A percentile compares a stretch with the other conserved stretches of the same genome.
Evolutionary conservation across 164 flowering plant species (phyloP).

Genomic region (Vitis riparia): DNA sequence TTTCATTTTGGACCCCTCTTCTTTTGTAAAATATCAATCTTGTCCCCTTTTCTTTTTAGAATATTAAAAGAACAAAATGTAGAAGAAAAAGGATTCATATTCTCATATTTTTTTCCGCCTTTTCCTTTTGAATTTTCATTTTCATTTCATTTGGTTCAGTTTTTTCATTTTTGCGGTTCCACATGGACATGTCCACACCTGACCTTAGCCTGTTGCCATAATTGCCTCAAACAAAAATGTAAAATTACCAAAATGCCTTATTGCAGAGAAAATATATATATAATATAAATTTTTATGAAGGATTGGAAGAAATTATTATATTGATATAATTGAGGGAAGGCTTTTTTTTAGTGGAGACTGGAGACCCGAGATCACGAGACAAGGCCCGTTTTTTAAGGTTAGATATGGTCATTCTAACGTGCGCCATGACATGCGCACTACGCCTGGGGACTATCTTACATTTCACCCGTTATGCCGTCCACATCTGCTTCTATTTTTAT

Average conservation of each 20-base stretch:
- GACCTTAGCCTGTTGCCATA: not conserved
- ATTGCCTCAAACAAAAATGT: no score
- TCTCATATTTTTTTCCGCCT: not conserved
- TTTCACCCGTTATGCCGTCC: no score
- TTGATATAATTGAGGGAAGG: not conserved
- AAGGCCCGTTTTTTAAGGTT: no score
- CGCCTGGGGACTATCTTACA: not conserved
- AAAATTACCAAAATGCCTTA: not conserved
- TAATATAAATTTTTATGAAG: no score
- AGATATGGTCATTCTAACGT: not conserved
- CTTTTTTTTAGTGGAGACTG: not conserved
- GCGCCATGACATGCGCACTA: conserved; percentile 8
- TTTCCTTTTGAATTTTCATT: not conserved
- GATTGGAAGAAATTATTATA: no score
- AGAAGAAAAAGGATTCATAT: conserved; percentile 8
- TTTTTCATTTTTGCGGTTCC: not conserved
- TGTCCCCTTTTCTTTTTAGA: not conserved
- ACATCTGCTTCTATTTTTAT: no score
- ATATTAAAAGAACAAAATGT: not conserved
- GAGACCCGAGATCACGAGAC: not conserved
- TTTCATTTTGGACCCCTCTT: conserved; percentile 24
- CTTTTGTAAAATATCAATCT: conserved; percentile 4
- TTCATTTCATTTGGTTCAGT: not conserved
- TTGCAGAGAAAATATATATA: not conserved
- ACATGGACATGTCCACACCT: not conserved